A percentile compares a stretch with the other conserved stretches of the same genome.
phyloP scores from a whole-genome alignment of 495 filamentous ascomycete genomes.

The Platismatia glauca region DNA sequence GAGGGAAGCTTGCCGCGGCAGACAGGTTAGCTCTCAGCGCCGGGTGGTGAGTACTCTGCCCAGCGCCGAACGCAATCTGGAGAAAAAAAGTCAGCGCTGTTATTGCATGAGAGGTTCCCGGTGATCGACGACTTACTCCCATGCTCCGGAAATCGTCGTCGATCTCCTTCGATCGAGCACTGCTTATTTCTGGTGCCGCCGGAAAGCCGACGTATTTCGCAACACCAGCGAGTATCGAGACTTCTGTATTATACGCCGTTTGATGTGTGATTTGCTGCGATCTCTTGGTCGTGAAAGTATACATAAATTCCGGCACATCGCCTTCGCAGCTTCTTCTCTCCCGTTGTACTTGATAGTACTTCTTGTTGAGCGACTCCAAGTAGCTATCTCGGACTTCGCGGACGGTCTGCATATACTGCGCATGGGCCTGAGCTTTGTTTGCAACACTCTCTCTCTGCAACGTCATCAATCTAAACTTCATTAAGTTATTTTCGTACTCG shows the following conservation, averaged over 20 bases:
- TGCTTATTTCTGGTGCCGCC: conserved; percentile 73
- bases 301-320: conserved; percentile 67
- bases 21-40: conserved; percentile 14
- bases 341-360: conserved; percentile 85
- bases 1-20: conserved; percentile 29
- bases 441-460: conserved; percentile 66
- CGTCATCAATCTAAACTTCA: conserved; percentile 61
- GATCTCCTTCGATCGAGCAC: conserved; percentile 61
- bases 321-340: conserved; percentile 77
- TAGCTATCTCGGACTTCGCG: conserved; percentile 72
- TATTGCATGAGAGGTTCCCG: neutral
- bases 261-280: conserved; percentile 69
- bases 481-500: conserved; percentile 59
- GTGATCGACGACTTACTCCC: conserved; percentile 54
- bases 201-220: conserved; percentile 94
- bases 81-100: conserved; percentile 8
- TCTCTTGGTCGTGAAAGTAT: conserved; percentile 61
- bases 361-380: conserved; percentile 69
- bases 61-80: conserved; percentile 25
- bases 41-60: conserved; percentile 20
- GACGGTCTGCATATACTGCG: conserved; percentile 75
- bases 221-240: conserved; percentile 80
- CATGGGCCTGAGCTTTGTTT: conserved; percentile 70
- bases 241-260: conserved; percentile 84
- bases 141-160: conserved; percentile 86